Conservation (phyloP, 1,139 yeast genomes). For the Spencermartinsiella ligniputridi region DNA sequence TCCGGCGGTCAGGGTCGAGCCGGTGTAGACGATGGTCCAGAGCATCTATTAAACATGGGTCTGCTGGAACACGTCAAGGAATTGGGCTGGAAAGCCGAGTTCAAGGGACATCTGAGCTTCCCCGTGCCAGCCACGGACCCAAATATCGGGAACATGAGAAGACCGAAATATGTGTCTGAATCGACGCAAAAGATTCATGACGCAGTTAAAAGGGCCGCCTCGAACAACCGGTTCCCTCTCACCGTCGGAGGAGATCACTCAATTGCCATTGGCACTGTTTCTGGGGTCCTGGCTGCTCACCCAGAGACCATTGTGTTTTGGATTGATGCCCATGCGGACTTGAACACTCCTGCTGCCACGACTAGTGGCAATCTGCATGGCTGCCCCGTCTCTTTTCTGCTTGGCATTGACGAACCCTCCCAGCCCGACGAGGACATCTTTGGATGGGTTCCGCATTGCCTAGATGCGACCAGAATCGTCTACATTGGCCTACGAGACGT, state of each 20-base stretch:
- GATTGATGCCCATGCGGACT: conserved; percentile 98
- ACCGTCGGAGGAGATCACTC: conserved; percentile 98
- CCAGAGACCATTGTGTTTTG: conserved; percentile 90
- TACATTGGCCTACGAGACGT: conserved; percentile 95
- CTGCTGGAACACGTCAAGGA: conserved; percentile 55
- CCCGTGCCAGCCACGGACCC: conserved; percentile 33
- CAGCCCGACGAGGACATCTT: conserved; percentile 45
- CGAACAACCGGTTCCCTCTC: conserved; percentile 56
- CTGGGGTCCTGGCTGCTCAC: conserved; percentile 71
- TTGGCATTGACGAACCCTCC: conserved; percentile 54
- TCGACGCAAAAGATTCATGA: conserved; percentile 63
- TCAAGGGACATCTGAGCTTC: conserved; percentile 54
- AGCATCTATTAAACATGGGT: conserved; percentile 68
- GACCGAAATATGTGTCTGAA: conserved; percentile 71
- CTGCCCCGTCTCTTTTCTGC: conserved; percentile 86
- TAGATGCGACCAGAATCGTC: conserved; percentile 69
- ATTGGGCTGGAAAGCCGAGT: conserved; percentile 66
- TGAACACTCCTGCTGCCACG: conserved; percentile 84
- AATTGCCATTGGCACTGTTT: conserved; percentile 87
- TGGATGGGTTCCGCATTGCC: conserved; percentile 71
- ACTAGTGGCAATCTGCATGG: conserved; percentile 93
- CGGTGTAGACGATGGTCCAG: conserved; percentile 95
- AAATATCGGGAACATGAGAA: conserved; percentile 52
- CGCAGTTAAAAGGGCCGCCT: conserved; percentile 53
- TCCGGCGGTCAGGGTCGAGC: conserved; percentile 95